phyloP scores from a whole-genome alignment of 768 basidiomycete genomes.

The Trametes sanguinea region DNA sequence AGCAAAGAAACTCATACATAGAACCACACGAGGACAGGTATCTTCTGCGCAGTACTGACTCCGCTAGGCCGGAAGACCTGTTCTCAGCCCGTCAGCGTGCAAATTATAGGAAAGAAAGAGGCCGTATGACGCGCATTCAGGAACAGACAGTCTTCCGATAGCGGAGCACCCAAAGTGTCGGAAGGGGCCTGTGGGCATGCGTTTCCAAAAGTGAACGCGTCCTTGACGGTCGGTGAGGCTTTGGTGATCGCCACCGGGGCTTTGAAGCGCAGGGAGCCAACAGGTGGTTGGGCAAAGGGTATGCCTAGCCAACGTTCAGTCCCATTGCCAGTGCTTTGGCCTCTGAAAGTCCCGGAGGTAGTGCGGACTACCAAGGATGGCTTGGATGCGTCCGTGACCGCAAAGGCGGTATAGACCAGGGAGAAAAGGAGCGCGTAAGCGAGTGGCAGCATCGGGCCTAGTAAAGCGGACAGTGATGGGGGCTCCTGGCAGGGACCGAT shows the following conservation, averaged over 20 bases:
- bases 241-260: slow-evolving; percentile 46
- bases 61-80: slow-evolving; percentile 33
- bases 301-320: slow-evolving; percentile 59
- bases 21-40: slow-evolving; percentile 37
- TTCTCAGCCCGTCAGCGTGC: background rate
- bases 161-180: slow-evolving; percentile 43
- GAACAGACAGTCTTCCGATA: slow-evolving; percentile 54
- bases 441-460: no score
- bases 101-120: background rate
- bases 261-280: slow-evolving; percentile 56
- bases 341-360: slow-evolving; percentile 25
- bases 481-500: no score
- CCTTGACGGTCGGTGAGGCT: slow-evolving; percentile 32
- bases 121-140: slow-evolving; percentile 44
- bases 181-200: slow-evolving; percentile 54
- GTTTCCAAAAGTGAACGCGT: slow-evolving; percentile 54
- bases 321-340: slow-evolving; percentile 31
- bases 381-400: background rate
- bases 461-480: no score
- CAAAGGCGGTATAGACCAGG: no score
- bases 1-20: slow-evolving; percentile 28
- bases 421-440: no score
- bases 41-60: slow-evolving; percentile 20
- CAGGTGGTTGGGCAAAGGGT: slow-evolving; percentile 56
- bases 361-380: slow-evolving; percentile 17